Percentiles rank a stretch among this genome's conserved stretches.
Conservation (phyloP, 305 asterid species). For the Fraxinus nigra region DNA sequence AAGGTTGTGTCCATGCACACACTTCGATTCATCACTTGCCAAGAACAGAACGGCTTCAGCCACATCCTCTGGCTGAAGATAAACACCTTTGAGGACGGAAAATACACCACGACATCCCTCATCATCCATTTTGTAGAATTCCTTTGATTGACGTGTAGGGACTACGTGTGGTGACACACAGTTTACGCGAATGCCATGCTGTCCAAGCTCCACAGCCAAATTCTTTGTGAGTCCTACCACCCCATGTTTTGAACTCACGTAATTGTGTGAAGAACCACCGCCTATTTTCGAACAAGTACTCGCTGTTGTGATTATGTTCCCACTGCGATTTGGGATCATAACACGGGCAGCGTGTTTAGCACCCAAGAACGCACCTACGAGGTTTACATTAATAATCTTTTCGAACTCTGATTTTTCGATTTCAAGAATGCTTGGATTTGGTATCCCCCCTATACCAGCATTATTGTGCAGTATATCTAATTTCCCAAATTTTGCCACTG, state of each 20-base stretch:
- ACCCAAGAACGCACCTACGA: constrained; percentile 13
- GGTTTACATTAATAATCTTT: constrained; percentile 4
- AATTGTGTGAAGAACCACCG: neutral
- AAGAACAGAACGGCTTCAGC: neutral
- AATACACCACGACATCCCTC: neutral
- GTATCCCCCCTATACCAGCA: constrained; percentile 12
- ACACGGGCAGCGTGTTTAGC: constrained; percentile 26
- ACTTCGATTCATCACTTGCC: neutral
- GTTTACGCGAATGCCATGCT: neutral
- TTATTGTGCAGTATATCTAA: constrained; percentile 32
- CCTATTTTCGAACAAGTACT: constrained; percentile 6
- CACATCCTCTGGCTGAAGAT: neutral
- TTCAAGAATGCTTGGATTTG: constrained; percentile 1
- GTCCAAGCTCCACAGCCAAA: neutral
- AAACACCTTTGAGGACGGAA: neutral
- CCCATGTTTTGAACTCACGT: neutral
- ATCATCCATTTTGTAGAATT: neutral
- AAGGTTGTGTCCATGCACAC: neutral
- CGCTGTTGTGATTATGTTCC: constrained; percentile 18
- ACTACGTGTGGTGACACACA: neutral
- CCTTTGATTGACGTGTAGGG: neutral
- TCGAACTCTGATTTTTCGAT: neutral
- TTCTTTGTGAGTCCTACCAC: neutral
- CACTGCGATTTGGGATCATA: constrained; percentile 17
- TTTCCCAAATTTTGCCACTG: constrained; percentile 11